A percentile compares a stretch with the other conserved stretches of the same genome.
phyloP scores from a whole-genome alignment of 1,284 basidiomycete species.

The Boletus mariae region DNA sequence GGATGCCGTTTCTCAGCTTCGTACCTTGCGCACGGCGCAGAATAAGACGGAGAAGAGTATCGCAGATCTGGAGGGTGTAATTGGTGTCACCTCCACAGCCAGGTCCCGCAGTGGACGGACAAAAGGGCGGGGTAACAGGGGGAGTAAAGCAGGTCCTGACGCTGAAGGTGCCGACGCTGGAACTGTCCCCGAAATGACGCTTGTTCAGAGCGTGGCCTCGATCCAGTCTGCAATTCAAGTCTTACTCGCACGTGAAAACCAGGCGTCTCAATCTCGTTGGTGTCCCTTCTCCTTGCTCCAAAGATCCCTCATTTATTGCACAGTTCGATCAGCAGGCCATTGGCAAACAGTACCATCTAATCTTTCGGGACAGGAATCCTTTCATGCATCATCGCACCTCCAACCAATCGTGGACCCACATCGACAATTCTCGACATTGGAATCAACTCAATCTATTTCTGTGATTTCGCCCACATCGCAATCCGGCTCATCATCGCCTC shows the following conservation, averaged over 20 bases:
- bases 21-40: slow-evolving; percentile 14
- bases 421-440: not conserved
- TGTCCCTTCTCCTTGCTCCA: not conserved
- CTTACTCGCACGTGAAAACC: slow-evolving; percentile 12
- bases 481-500: not conserved
- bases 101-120: not conserved
- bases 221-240: slow-evolving; percentile 23
- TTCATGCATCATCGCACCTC: not conserved
- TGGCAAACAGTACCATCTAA: not conserved
- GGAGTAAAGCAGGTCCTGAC: not conserved
- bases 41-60: slow-evolving; percentile 10
- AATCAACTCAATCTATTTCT: not conserved
- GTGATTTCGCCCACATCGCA: not conserved
- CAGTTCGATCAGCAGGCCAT: not conserved
- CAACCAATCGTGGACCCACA: not conserved
- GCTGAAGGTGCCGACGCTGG: not conserved
- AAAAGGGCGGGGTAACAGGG: not conserved
- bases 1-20: slow-evolving; percentile 19
- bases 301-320: not conserved
- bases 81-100: slow-evolving; percentile 15
- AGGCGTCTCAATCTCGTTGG: slow-evolving; percentile 12
- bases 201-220: slow-evolving; percentile 17
- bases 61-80: slow-evolving; percentile 8
- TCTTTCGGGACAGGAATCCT: not conserved
- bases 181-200: slow-evolving; percentile 1